A percentile compares a stretch with the other conserved stretches of the same genome.
These are phyloP conservation scores for Hippophae rhamnoides DNA, from an alignment of 306 rosid genomes.

Conservation along the genomic window DNA sequence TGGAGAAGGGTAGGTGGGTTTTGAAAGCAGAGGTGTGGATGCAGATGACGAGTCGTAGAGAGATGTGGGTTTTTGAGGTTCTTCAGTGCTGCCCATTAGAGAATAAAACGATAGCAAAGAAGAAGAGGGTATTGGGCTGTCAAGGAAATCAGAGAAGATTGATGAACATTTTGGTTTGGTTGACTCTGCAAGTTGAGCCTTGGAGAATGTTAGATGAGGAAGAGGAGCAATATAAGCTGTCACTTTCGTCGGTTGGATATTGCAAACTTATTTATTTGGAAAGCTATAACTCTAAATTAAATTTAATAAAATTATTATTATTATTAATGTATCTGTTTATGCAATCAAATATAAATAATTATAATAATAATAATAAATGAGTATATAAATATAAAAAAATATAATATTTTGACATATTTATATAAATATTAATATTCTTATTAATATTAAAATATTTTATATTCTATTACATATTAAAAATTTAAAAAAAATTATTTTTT, in stretches of 20 bases:
- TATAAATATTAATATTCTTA: too few relatives aligned
- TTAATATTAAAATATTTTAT: too few relatives aligned
- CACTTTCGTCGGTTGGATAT: neutral
- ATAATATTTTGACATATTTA: too few relatives aligned
- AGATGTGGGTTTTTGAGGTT: conserved; percentile 32
- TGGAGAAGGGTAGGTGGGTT: conserved; percentile 19
- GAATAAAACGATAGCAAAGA: neutral
- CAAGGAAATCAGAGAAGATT: neutral
- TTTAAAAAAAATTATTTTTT: too few relatives aligned
- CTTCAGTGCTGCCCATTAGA: conserved; percentile 46
- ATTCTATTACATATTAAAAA: too few relatives aligned
- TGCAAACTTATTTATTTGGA: neutral
- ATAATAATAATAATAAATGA: too few relatives aligned
- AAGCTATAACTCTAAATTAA: too few relatives aligned
- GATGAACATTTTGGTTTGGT: conserved; percentile 8
- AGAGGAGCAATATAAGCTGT: neutral
- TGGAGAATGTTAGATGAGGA: neutral
- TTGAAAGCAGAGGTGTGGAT: conserved; percentile 53
- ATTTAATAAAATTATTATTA: too few relatives aligned
- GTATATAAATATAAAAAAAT: too few relatives aligned
- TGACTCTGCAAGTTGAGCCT: conserved; percentile 13
- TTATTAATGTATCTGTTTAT: too few relatives aligned
- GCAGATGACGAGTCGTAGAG: conserved; percentile 33
- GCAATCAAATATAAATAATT: too few relatives aligned
- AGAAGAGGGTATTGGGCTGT: conserved; percentile 1